These are phyloP conservation scores for Pythium pyrilobum DNA, from an alignment of 352 stramenopile genomes.

Conservation along the genomic window DNA sequence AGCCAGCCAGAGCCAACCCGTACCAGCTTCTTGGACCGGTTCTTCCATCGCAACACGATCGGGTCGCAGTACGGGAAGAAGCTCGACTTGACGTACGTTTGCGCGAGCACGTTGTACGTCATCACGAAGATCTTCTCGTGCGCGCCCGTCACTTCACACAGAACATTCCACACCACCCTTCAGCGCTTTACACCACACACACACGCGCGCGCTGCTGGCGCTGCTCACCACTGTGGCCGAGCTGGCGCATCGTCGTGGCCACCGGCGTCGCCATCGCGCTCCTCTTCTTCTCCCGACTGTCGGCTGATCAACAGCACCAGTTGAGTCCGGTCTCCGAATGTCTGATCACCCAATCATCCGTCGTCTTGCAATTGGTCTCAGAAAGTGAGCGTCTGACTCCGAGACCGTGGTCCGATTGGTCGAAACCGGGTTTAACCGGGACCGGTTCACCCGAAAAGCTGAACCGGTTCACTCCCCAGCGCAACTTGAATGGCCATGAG, in stretches of 20 bases:
- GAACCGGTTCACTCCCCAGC: conserved; percentile 31
- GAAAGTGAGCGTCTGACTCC: neutral
- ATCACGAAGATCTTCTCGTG: conserved; percentile 49
- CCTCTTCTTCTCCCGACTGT: neutral
- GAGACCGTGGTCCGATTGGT: conserved; percentile 20
- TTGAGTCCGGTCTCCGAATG: neutral
- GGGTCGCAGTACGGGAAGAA: conserved; percentile 80
- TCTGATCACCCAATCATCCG: conserved; percentile 23
- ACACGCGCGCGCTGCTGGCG: too few relatives aligned
- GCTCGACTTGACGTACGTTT: conserved; percentile 72
- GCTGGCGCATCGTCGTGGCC: conserved; percentile 9
- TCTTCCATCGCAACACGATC: conserved; percentile 64
- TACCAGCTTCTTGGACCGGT: conserved; percentile 58
- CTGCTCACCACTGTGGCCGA: conserved; percentile 12
- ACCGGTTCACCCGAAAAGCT: conserved; percentile 12
- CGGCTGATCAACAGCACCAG: neutral
- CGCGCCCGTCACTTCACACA: neutral
- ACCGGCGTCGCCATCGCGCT: neutral
- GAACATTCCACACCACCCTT: neutral
- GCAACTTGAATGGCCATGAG: conserved; percentile 69
- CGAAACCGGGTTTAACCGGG: conserved; percentile 2
- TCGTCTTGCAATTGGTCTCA: neutral
- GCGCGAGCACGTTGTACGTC: conserved; percentile 85
- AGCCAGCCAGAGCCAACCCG: neutral
- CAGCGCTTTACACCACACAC: too few relatives aligned